Base-by-base conservation (phyloP, 805 yeast genomes). In the Monosporozyma yasuniensis region DNA sequence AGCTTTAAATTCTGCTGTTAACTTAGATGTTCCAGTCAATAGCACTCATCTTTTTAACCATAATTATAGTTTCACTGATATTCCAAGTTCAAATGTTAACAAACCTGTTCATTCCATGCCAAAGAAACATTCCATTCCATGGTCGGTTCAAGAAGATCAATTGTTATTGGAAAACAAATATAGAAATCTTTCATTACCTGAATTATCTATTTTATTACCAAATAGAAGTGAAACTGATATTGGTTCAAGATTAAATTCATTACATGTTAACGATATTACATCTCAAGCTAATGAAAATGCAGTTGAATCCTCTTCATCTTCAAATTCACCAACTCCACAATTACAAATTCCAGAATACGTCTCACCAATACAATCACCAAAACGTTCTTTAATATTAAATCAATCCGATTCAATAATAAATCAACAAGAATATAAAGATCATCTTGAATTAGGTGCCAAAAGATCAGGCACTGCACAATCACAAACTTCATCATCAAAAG, bases 151-250 rank as follows among this genome's bases (percentile, higher is more conserved):
- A 47, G 95, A 87, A 65, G 95, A 87, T 65, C 84, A 81, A 53
- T 62, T 79, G 34, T 64, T 87, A 37, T 58, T 79, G 42, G 74
- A 75, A 44, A 72, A 77, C 52, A 71, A 84, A 47, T 66, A 78
- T 9, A 69, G 80, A 55, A 83, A 83, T 49, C 67, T 88, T 39
- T 76, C 84, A 32, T 74, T 84, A 58, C 84, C 83, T 16, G 96
- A 88, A 66, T 69, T 88, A 37, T 75, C 84, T 14, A 81, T 87
- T 32, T 66, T 88, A 47, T 70, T 88, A 42, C 91, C 93, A 14
- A 76, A 75, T 50, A 77, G 87, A 54, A 74, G 93, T 0, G 89
- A 84, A 61, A 72, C 72, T n/a, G 93, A 87, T 56, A 88, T 88
- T 42, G 73, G 78, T 72, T 66, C 75, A 37, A 72, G 93, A 53